Evolutionary conservation across 108 stramenopile genomes (phyloP).

Genomic region (Cyclotella sp.): DNA sequence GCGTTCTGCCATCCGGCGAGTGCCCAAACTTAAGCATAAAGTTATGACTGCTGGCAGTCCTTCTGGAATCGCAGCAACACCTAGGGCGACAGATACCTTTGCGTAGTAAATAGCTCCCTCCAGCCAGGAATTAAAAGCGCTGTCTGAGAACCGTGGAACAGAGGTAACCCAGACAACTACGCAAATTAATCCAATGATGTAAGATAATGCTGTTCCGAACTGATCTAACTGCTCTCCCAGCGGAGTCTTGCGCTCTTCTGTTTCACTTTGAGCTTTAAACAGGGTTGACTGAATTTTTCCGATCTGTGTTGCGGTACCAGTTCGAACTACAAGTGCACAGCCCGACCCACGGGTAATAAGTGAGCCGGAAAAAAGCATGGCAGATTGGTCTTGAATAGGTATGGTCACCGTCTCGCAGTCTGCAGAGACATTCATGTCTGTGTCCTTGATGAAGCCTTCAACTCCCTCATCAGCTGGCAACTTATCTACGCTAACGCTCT

Average conservation of each 20-base stretch:
- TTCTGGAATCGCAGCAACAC: slow-evolving; percentile 99
- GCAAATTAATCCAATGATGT: slow-evolving; percentile 92
- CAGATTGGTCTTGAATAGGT: slow-evolving; percentile 67
- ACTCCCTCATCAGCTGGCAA: slow-evolving; percentile 59
- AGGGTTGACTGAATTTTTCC: slow-evolving; percentile 90
- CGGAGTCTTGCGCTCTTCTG: slow-evolving; percentile 88
- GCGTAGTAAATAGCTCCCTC: slow-evolving; percentile 93
- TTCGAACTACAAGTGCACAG: slow-evolving; percentile 86
- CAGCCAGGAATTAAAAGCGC: slow-evolving; percentile 66
- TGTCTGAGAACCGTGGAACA: slow-evolving; percentile 84
- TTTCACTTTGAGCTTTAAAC: slow-evolving; percentile 55
- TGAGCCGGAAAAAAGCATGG: slow-evolving; percentile 93
- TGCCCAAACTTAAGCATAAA: slow-evolving; percentile 96
- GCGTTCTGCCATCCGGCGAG: slow-evolving; percentile 87
- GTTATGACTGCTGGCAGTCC: slow-evolving; percentile 97
- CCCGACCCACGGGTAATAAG: slow-evolving; percentile 89
- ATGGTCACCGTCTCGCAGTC: neutral
- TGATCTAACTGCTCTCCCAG: slow-evolving; percentile 92
- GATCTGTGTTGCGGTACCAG: slow-evolving; percentile 92
- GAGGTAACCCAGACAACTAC: slow-evolving; percentile 82
- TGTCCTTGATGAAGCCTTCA: neutral
- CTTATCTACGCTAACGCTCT: slow-evolving; percentile 75
- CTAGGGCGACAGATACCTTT: slow-evolving; percentile 97
- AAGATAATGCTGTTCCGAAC: slow-evolving; percentile 90
- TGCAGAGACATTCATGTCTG: neutral